Evolutionary conservation across 2,329 filamentous ascomycete species (phyloP).

Genomic region (Cladosporium halotolerans): DNA sequence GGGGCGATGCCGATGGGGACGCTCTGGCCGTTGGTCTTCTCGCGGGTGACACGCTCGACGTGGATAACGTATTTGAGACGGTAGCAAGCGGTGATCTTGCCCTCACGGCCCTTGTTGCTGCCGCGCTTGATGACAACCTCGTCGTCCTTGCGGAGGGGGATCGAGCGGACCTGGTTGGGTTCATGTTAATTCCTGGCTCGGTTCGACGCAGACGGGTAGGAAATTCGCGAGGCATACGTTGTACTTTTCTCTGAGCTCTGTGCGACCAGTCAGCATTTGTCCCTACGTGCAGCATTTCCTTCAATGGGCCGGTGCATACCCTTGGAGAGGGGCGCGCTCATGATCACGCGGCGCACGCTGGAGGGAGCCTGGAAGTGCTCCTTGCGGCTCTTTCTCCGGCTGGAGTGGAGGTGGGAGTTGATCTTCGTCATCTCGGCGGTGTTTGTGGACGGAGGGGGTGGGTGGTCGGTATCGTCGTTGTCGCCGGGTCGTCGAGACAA

Average conservation of each 20-base stretch:
- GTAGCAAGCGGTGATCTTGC: conserved; percentile 97
- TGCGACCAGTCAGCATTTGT: conserved; percentile 19
- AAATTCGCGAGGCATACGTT: conserved; percentile 55
- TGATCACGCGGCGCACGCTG: conserved; percentile 89
- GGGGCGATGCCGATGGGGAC: conserved; percentile 92
- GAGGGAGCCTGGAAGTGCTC: conserved; percentile 95
- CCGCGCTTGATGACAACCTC: conserved; percentile 81
- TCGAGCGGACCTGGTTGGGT: conserved; percentile 69
- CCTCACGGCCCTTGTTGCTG: conserved; percentile 93
- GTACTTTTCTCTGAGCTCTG: conserved; percentile 92
- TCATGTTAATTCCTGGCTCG: conserved; percentile 14
- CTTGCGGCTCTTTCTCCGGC: conserved; percentile 97
- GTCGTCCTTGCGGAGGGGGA: conserved; percentile 92
- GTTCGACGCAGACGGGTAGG: neutral
- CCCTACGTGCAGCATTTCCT: conserved; percentile 11
- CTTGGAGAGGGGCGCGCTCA: conserved; percentile 93
- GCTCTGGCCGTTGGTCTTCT: conserved; percentile 95
- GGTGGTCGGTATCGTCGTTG: conserved; percentile 16
- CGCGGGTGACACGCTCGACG: conserved; percentile 91
- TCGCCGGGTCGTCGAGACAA: conserved; percentile 14
- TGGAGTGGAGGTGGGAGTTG: conserved; percentile 64
- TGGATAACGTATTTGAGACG: conserved; percentile 97
- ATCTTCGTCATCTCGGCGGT: conserved; percentile 64
- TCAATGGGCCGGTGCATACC: conserved; percentile 33
- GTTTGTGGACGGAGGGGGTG: conserved; percentile 14